phyloP scores from a whole-genome alignment of 2,329 filamentous ascomycete genomes.

The Tothia fuscella region DNA sequence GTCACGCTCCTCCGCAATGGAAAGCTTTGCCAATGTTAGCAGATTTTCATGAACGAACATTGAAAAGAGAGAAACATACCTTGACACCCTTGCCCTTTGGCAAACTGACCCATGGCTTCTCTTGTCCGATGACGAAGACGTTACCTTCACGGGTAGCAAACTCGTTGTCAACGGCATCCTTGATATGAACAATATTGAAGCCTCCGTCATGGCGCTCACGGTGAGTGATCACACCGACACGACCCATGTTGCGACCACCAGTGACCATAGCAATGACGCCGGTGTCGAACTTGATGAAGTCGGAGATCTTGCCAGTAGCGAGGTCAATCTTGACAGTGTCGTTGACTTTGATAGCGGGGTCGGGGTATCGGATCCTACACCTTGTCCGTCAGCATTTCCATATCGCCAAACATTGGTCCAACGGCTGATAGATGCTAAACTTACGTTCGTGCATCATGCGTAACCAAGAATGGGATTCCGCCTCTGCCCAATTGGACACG shows the following conservation, averaged over 20 bases:
- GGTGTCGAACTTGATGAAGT: slow-evolving; percentile 98
- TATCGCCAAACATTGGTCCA: slow-evolving; percentile 96
- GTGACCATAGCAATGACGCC: slow-evolving; percentile 97
- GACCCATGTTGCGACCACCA: slow-evolving; percentile 99
- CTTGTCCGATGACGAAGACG: slow-evolving; percentile 97
- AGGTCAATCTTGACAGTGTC: slow-evolving; percentile 99
- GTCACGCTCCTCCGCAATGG: slow-evolving; percentile 98
- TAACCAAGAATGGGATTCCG: slow-evolving; percentile 99
- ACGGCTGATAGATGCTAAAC: slow-evolving; percentile 99
- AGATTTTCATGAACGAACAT: not conserved
- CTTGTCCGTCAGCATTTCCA: slow-evolving; percentile 27
- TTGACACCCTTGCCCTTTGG: slow-evolving; percentile 99
- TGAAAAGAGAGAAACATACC: slow-evolving; percentile 32
- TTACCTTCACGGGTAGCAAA: slow-evolving; percentile 99
- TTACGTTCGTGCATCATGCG: slow-evolving; percentile 99
- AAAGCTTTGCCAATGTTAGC: slow-evolving; percentile 48
- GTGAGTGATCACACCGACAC: slow-evolving; percentile 99
- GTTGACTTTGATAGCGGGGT: slow-evolving; percentile 98
- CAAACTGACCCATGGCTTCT: slow-evolving; percentile 99
- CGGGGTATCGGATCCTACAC: slow-evolving; percentile 93
- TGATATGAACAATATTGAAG: slow-evolving; percentile 99
- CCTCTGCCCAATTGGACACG: slow-evolving; percentile 97
- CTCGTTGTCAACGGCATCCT: slow-evolving; percentile 99
- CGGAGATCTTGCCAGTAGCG: slow-evolving; percentile 89
- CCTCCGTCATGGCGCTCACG: slow-evolving; percentile 99